Evolutionary conservation across 2,329 filamentous ascomycete genomes (phyloP).

Genomic region (Pseudopithomyces chartarum): DNA sequence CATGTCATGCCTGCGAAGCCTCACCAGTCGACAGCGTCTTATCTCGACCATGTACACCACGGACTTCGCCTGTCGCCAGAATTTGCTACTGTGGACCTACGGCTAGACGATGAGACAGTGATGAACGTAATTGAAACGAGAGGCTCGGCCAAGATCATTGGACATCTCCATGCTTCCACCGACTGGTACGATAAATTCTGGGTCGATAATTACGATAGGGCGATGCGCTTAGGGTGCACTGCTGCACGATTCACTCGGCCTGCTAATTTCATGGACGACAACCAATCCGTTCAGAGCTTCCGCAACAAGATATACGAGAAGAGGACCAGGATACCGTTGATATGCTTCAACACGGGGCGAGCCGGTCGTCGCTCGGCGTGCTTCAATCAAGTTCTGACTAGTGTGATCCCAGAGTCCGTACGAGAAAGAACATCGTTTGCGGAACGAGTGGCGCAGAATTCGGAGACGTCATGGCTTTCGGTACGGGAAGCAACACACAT

Average conservation of each 20-base stretch:
- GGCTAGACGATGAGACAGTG: conserved; percentile 59
- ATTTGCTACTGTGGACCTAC: conserved; percentile 64
- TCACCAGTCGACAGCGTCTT: conserved; percentile 42
- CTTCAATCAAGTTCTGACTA: conserved; percentile 69
- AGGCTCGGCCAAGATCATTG: conserved; percentile 66
- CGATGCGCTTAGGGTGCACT: conserved; percentile 63
- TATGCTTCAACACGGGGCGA: conserved; percentile 68
- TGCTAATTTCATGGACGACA: conserved; percentile 63
- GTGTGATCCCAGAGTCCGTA: conserved; percentile 60
- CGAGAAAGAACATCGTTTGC: conserved; percentile 36
- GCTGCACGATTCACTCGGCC: conserved; percentile 66
- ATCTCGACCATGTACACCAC: conserved; percentile 64
- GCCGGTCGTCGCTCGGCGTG: conserved; percentile 68
- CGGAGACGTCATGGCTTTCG: conserved; percentile 59
- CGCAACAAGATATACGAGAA: conserved; percentile 55
- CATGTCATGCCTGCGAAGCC: conserved; percentile 39
- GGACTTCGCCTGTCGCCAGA: conserved; percentile 67
- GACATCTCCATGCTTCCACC: conserved; percentile 55
- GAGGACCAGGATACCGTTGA: conserved; percentile 57
- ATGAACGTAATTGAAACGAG: conserved; percentile 56
- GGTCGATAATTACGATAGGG: conserved; percentile 63
- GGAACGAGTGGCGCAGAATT: conserved; percentile 39
- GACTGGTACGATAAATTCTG: conserved; percentile 64
- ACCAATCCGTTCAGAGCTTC: conserved; percentile 64
- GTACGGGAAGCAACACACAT: conserved; percentile 67